These are phyloP conservation scores for Phytophthora citricola DNA, from an alignment of 352 stramenopile species.

Conservation along the genomic window DNA sequence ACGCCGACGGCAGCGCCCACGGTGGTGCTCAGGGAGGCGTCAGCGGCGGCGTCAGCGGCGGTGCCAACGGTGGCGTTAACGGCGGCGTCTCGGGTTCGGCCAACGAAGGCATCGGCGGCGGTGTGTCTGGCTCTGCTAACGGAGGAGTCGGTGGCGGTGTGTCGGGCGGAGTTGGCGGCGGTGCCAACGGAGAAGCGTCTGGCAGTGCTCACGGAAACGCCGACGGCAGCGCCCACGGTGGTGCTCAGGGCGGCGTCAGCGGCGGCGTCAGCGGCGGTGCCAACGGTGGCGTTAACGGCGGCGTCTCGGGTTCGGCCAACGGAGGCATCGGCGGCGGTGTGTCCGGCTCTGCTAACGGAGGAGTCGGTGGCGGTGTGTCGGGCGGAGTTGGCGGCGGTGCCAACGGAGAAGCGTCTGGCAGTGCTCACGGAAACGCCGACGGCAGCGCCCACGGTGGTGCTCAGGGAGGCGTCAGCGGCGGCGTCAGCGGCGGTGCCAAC, in stretches of 20 bases:
- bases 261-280: not conserved
- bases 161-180: constrained; percentile 1
- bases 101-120: not conserved
- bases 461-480: no score
- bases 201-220: not conserved
- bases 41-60: not conserved
- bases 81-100: not conserved
- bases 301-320: not conserved
- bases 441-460: not conserved
- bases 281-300: not conserved
- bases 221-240: not conserved
- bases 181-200: not conserved
- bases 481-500: not conserved
- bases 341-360: not conserved
- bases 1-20: not conserved
- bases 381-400: constrained; percentile 7
- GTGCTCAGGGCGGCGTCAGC: not conserved
- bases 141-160: not conserved
- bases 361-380: not conserved
- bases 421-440: not conserved
- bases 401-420: not conserved
- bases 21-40: not conserved
- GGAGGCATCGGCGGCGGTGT: not conserved
- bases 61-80: not conserved
- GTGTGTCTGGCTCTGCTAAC: not conserved